phyloP scores from a whole-genome alignment of 73 alveolate species.

The Tetrahymena malaccensis region DNA sequence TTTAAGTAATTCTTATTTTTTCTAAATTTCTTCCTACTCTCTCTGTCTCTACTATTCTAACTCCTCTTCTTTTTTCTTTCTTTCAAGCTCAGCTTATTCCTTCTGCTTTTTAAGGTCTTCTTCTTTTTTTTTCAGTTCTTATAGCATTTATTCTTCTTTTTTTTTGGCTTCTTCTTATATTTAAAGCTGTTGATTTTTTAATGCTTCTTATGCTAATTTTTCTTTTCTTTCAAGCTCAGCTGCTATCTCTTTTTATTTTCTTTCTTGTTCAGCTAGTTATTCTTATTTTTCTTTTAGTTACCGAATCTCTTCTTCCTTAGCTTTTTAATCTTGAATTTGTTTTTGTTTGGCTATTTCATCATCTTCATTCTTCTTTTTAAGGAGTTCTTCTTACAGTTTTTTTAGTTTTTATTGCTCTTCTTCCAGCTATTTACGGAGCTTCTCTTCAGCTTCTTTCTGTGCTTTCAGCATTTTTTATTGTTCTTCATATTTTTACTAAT shows the following conservation, averaged over 20 bases:
- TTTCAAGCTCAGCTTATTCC: slow-evolving; percentile 17
- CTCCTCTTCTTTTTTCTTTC: slow-evolving; percentile 4
- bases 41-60: background rate
- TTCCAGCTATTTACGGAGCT: background rate
- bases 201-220: background rate
- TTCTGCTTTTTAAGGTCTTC: slow-evolving; percentile 4
- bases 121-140: slow-evolving; percentile 12
- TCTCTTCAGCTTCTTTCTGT: background rate
- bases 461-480: background rate
- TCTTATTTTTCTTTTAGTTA: background rate
- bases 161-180: slow-evolving; percentile 4
- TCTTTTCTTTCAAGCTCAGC: background rate
- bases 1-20: background rate
- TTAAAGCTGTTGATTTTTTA: background rate
- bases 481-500: slow-evolving; percentile 11
- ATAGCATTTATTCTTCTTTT: slow-evolving; percentile 7
- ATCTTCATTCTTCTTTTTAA: background rate
- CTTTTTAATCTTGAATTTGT: background rate
- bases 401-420: background rate
- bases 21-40: slow-evolving; percentile 5
- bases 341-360: background rate
- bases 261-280: background rate
- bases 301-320: background rate
- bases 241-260: background rate
- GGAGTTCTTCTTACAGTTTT: background rate